A percentile compares a stretch with the other conserved stretches of the same genome.
These are phyloP conservation scores for Paulownia fortunei DNA, from an alignment of 257 asterid genomes.

Conservation along the genomic window DNA sequence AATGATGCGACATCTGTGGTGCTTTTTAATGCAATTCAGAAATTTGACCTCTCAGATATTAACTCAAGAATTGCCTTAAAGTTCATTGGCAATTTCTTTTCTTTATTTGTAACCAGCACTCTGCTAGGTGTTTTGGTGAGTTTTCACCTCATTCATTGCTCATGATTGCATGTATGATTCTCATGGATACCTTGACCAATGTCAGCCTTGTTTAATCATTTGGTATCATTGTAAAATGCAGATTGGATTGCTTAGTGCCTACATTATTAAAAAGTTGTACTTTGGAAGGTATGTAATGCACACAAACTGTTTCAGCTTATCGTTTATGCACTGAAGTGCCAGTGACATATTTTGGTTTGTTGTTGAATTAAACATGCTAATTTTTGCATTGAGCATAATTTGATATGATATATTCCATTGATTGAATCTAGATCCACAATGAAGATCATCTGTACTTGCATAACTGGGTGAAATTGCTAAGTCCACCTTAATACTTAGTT, in stretches of 20 bases:
- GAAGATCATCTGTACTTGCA: not conserved
- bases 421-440: not conserved
- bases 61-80: constrained; percentile 39
- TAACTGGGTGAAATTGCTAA: not conserved
- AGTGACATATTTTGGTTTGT: not conserved
- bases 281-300: constrained; percentile 57
- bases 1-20: constrained; percentile 89
- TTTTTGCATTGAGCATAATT: not conserved
- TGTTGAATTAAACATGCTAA: not conserved
- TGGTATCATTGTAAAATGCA: constrained; percentile 40
- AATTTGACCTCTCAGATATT: constrained; percentile 59
- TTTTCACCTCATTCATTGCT: constrained; percentile 19
- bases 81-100: constrained; percentile 56
- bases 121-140: constrained; percentile 70
- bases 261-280: constrained; percentile 53
- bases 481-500: not conserved
- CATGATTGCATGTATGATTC: constrained; percentile 3
- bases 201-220: constrained; percentile 11
- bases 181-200: not conserved
- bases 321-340: not conserved
- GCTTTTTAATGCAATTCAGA: constrained; percentile 80
- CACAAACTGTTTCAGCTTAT: constrained; percentile 11
- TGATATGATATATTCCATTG: not conserved
- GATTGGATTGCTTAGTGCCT: constrained; percentile 81
- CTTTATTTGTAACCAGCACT: constrained; percentile 71